These are phyloP conservation scores for Claviceps fusiformis DNA, from an alignment of 2,329 filamentous ascomycete genomes.

Conservation along the genomic window DNA sequence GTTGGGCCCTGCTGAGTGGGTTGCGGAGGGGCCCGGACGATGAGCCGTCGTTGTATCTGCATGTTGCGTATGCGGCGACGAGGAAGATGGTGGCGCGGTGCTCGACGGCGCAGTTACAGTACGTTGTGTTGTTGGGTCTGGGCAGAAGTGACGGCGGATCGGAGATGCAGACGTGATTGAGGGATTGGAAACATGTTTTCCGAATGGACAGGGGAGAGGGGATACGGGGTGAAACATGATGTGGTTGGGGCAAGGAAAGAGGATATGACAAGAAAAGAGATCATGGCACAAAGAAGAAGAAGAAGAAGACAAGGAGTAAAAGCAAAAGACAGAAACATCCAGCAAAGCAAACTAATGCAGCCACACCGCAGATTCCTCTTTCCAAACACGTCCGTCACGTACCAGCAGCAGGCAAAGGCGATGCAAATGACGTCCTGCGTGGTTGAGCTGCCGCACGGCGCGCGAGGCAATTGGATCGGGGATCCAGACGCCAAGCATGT, in stretches of 20 bases:
- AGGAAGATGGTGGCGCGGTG: conserved; percentile 7
- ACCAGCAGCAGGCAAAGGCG: conserved; percentile 6
- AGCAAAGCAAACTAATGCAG: background rate
- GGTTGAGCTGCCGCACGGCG: conserved; percentile 8
- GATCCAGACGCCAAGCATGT: conserved; percentile 9
- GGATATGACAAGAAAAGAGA: background rate
- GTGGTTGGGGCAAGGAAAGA: too few species aligned
- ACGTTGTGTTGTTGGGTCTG: background rate
- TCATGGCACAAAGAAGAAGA: too few species aligned
- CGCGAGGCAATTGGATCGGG: conserved; percentile 11
- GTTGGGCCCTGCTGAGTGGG: conserved; percentile 3
- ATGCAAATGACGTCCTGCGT: conserved; percentile 2
- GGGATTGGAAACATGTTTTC: too few species aligned
- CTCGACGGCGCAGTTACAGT: conserved; percentile 9
- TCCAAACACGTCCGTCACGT: conserved; percentile 6
- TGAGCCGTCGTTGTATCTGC: conserved; percentile 8
- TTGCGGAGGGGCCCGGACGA: conserved; percentile 6
- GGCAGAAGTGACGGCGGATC: too few species aligned
- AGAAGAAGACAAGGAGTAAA: too few species aligned
- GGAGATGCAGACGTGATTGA: too few species aligned
- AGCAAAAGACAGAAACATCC: too few species aligned
- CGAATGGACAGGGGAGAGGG: background rate
- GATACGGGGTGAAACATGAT: too few species aligned
- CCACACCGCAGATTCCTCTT: conserved; percentile 7
- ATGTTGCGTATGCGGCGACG: conserved; percentile 9